Evolutionary conservation across 176 grass and related monocot species (phyloP).

Genomic region (Tuctoria greenei): DNA sequence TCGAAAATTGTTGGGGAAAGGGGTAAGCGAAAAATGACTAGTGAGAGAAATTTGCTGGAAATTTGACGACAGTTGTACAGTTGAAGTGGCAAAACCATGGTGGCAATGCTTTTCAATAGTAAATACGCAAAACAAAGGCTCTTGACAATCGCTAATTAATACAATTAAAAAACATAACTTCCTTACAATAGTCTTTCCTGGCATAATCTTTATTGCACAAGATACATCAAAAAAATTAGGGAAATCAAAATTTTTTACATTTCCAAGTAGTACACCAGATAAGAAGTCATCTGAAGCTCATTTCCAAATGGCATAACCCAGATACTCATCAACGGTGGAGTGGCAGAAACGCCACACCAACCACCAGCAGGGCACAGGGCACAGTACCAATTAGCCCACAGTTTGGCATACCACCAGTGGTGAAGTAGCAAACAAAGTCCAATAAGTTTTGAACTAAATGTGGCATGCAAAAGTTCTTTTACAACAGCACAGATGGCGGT

Average conservation of each 20-base stretch:
- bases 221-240: background rate
- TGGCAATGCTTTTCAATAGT: background rate
- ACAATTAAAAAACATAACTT: background rate
- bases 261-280: background rate
- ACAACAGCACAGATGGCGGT: background rate
- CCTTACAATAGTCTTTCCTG: background rate
- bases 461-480: background rate
- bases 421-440: background rate
- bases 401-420: background rate
- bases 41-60: background rate
- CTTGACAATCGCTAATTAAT: background rate
- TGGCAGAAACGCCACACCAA: background rate
- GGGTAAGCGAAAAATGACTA: background rate
- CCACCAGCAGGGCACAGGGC: background rate
- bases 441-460: background rate
- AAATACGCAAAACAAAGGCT: background rate
- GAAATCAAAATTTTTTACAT: background rate
- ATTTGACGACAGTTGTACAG: background rate
- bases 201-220: background rate
- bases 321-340: background rate
- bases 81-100: conserved; percentile 18
- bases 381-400: background rate
- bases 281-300: background rate
- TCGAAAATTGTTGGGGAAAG: background rate
- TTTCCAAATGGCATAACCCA: background rate